Base-by-base conservation (phyloP, 176 grass and related monocot species). In the Musa itinerans region DNA sequence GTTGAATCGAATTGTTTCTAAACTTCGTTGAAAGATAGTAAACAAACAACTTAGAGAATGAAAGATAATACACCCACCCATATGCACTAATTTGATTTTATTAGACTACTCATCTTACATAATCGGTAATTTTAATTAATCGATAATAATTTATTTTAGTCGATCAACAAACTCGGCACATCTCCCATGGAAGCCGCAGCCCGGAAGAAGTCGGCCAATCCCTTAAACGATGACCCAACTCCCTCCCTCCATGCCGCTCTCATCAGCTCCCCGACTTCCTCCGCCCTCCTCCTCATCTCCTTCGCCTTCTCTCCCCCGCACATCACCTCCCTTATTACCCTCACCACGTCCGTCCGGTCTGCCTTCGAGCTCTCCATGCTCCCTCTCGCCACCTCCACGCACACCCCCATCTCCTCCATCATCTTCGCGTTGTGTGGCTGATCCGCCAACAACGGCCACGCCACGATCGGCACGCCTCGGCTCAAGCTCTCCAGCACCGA, bases 361-460 rank as follows among this genome's bases (percentile, higher is more conserved):
- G 78, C 73, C 52, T 58, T 7, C 48, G 84, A 81, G 67, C 54
- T 79, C 68, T 87, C 85, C 78, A 63, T 8, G 79, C 82, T 87
- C 64, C 85, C 81, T 5, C 85, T 79, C 3, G 75, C 85, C 10
- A 87, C 65, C 83, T 91, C 89, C n/a, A 81, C 62, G 77, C 89
- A 85, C 51, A 83, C 83, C 10, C 85, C 83, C 79, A 82, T 79
- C 57, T 83, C 80, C 5, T 15, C 89, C 53, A 83, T 52, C 74
- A 88, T 43, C 65, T 65, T 91, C 21, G 80, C 75, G 74, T 88
- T 91, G 86, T 85, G 88, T 68, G 85, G 85, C 76, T 88, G 85
- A 29, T 85, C 85, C 9, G 68, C 82, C 0, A 64, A 71, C 49
- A 91, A 52, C 21, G 85, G 83, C 85, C 82, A 91, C 61, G 79